Percentiles rank a stretch among this genome's conserved stretches.
Evolutionary conservation across 2,329 filamentous ascomycete species (phyloP).

Genomic region (Claviceps pusilla): DNA sequence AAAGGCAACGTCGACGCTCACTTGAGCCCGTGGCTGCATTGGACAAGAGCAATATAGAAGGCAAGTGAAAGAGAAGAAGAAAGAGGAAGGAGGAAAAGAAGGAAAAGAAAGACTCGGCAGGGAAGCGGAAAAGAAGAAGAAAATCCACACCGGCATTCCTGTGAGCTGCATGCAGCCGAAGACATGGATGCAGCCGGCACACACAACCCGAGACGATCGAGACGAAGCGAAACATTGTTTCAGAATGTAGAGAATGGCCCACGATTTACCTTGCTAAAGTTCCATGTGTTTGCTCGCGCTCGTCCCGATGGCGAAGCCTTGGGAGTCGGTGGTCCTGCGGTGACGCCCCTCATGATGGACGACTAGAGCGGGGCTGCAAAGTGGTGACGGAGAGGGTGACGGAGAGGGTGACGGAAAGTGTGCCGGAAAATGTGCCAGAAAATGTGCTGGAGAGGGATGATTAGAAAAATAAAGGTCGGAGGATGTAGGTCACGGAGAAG

Average conservation of each 20-base stretch:
- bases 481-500: neutral
- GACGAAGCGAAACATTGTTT: neutral
- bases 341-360: constrained; percentile 14
- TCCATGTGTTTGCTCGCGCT: constrained; percentile 24
- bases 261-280: constrained; percentile 24
- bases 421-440: neutral
- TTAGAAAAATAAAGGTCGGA: neutral
- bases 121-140: neutral
- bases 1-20: neutral
- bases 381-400: neutral
- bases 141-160: neutral
- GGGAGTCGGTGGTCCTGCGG: constrained; percentile 20
- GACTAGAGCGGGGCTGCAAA: neutral
- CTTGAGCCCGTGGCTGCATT: neutral
- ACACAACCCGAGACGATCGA: neutral
- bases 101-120: too few relatives aligned
- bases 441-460: neutral
- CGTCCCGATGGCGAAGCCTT: constrained; percentile 13
- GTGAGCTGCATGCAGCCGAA: neutral
- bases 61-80: neutral
- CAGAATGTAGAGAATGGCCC: neutral
- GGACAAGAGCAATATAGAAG: too few relatives aligned
- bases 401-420: neutral
- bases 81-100: neutral
- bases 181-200: neutral